Evolutionary conservation across 2,329 filamentous ascomycete genomes (phyloP), one percentile per base, ranked within the genome.

Genomic region (Colletotrichum noveboracense): DNA sequence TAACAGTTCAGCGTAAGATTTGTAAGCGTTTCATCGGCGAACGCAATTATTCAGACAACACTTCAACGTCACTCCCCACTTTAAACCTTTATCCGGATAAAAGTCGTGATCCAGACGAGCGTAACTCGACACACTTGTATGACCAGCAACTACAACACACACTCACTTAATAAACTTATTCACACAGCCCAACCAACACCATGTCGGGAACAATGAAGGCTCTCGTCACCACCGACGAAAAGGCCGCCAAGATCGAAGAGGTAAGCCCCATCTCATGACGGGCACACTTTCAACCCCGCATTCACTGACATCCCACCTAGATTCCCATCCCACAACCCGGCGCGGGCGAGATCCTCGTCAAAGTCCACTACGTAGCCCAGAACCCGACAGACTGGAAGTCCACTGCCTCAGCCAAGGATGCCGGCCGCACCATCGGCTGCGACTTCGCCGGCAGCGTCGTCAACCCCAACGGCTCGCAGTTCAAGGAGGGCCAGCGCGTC

Each of bases 361-460:
- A 82, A 60, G 78, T 83, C 18, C 74, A 79, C 67, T 82, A 81
- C 64, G 80, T 78, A 1, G 83, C 82, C 2, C 83, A 84, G 71
- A 84, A 84, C 74, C 83, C 83, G 2, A 84, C 83, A 0, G 83
- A 84, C 74, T 84, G 82, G 82, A 84, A 84, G 60, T 75, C 77
- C 5, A 71, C 28, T 7, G 34, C 6, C 69, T 66, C 74, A 2
- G 74, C 80, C 0, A 26, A 71, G 10, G 56, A 70, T 3, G 56
- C 65, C 18, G 83, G 82, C 30, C 80, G 80, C 32, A 80, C 78
- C 58, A 62, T 82, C 6, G 83, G 83, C 36, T 84, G 82, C 71
- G 83, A 84, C 76, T 84, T 84, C 32, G 81, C 81, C n/a, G 83
- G 83, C 55, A 80, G 78, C 13, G 77, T 84, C 18, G 80, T 75